Evolutionary conservation across 2,329 filamentous ascomycete genomes (phyloP).

Genomic region (Talaromyces sp.): DNA sequence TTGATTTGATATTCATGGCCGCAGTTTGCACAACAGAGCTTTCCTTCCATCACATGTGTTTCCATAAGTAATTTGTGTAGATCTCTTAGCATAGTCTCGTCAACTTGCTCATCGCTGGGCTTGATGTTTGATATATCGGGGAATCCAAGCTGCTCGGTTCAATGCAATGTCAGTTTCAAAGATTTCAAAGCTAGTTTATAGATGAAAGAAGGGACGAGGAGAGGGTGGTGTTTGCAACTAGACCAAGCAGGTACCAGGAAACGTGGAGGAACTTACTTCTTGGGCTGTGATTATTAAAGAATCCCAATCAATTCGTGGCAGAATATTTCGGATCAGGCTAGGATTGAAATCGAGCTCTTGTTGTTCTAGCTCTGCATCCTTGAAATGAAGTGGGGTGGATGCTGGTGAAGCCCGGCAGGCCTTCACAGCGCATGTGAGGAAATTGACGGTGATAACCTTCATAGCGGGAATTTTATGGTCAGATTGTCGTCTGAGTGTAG

Average conservation of each 20-base stretch:
- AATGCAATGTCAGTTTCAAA: slow-evolving; percentile 2
- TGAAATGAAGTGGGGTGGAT: slow-evolving; percentile 88
- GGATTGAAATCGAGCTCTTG: slow-evolving; percentile 79
- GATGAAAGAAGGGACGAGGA: neutral
- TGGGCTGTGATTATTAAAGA: slow-evolving; percentile 71
- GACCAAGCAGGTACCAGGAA: neutral
- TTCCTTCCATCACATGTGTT: slow-evolving; percentile 85
- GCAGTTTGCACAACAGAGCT: slow-evolving; percentile 85
- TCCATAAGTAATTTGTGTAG: slow-evolving; percentile 81
- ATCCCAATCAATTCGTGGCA: slow-evolving; percentile 85
- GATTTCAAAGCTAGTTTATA: neutral
- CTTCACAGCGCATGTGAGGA: slow-evolving; percentile 94
- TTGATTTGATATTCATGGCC: slow-evolving; percentile 92
- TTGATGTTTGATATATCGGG: slow-evolving; percentile 66
- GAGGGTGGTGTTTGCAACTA: neutral
- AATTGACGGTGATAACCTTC: slow-evolving; percentile 96
- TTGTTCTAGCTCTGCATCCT: slow-evolving; percentile 85
- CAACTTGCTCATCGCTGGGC: slow-evolving; percentile 62
- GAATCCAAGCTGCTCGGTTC: slow-evolving; percentile 66
- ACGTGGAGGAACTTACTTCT: slow-evolving; percentile 50
- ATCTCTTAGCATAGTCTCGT: slow-evolving; percentile 71
- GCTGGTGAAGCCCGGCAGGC: slow-evolving; percentile 77
- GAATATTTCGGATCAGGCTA: slow-evolving; percentile 76
- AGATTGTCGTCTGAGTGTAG: neutral
- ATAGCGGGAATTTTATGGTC: slow-evolving; percentile 50